These are phyloP conservation scores for Fusarium anguioides DNA, from an alignment of 2,329 filamentous ascomycete species.

Conservation along the genomic window DNA sequence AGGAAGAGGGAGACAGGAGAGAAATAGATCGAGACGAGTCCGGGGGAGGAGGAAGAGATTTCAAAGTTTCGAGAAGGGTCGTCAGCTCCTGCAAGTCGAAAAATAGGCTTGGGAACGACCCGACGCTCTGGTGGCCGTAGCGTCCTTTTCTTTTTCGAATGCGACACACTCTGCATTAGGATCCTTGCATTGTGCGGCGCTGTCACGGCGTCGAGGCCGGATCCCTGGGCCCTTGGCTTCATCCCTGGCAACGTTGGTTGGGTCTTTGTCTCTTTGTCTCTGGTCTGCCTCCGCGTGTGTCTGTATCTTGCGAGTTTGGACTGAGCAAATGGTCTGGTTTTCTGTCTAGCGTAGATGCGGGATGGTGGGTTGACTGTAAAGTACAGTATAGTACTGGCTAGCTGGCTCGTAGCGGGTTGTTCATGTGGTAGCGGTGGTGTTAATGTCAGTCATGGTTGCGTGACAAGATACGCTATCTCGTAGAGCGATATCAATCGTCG, in stretches of 20 bases:
- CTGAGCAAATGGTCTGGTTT: constrained; percentile 13
- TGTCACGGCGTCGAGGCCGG: constrained; percentile 35
- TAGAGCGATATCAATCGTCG: constrained; percentile 27
- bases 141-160: constrained; percentile 41
- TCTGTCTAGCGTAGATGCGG: constrained; percentile 31
- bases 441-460: constrained; percentile 29
- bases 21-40: constrained; percentile 33
- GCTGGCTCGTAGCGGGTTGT: constrained; percentile 5
- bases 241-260: constrained; percentile 25
- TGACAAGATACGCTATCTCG: constrained; percentile 38
- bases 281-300: background rate
- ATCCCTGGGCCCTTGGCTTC: constrained; percentile 34
- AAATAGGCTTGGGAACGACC: constrained; percentile 38
- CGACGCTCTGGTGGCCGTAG: constrained; percentile 45
- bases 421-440: constrained; percentile 28
- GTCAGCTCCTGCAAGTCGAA: constrained; percentile 35
- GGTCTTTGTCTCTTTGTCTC: constrained; percentile 12
- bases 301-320: constrained; percentile 14
- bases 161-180: constrained; percentile 42
- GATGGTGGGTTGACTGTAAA: constrained; percentile 11
- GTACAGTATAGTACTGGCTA: background rate
- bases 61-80: constrained; percentile 38
- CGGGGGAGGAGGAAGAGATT: constrained; percentile 37
- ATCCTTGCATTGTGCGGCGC: constrained; percentile 40
- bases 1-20: constrained; percentile 22